Evolutionary conservation across 2,329 filamentous ascomycete species (phyloP).

Genomic region (Cladosporium sp.): DNA sequence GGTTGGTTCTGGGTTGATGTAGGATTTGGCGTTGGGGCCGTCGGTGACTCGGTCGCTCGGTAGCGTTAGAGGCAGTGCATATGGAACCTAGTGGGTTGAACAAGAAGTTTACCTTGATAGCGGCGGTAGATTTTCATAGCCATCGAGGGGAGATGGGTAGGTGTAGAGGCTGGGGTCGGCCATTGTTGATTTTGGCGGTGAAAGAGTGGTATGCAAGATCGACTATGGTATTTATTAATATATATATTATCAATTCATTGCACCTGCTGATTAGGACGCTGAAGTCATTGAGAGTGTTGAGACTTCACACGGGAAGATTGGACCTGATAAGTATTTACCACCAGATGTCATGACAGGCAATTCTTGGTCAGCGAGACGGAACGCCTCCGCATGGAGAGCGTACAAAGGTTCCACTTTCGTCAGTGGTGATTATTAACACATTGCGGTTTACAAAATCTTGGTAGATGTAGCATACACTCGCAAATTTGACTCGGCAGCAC

Average conservation of each 20-base stretch:
- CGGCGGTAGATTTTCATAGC: slow-evolving; percentile 46
- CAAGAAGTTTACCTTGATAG: slow-evolving; percentile 36
- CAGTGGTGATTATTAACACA: too few relatives aligned
- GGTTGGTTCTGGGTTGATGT: slow-evolving; percentile 60
- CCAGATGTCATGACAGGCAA: neutral
- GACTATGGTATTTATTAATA: too few relatives aligned
- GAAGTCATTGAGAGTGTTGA: too few relatives aligned
- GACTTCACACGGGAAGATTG: neutral
- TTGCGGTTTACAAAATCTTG: too few relatives aligned
- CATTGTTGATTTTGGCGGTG: slow-evolving; percentile 32
- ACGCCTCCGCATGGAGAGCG: neutral
- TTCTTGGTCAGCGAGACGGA: slow-evolving; percentile 6
- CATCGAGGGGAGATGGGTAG: slow-evolving; percentile 52
- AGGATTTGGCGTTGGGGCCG: slow-evolving; percentile 72
- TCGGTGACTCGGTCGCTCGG: slow-evolving; percentile 27
- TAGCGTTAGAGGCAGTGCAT: neutral
- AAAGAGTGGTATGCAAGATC: too few relatives aligned
- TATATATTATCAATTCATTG: too few relatives aligned
- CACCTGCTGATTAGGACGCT: too few relatives aligned
- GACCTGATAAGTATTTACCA: neutral
- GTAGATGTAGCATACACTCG: too few relatives aligned
- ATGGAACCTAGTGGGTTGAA: neutral
- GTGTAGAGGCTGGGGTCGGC: slow-evolving; percentile 50
- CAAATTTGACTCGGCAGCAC: too few relatives aligned
- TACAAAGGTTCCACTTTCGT: neutral